A percentile compares a stretch with the other conserved stretches of the same genome.
These are phyloP conservation scores for Colletotrichum sp. DNA, from an alignment of 2,329 filamentous ascomycete species.

Conservation along the genomic window DNA sequence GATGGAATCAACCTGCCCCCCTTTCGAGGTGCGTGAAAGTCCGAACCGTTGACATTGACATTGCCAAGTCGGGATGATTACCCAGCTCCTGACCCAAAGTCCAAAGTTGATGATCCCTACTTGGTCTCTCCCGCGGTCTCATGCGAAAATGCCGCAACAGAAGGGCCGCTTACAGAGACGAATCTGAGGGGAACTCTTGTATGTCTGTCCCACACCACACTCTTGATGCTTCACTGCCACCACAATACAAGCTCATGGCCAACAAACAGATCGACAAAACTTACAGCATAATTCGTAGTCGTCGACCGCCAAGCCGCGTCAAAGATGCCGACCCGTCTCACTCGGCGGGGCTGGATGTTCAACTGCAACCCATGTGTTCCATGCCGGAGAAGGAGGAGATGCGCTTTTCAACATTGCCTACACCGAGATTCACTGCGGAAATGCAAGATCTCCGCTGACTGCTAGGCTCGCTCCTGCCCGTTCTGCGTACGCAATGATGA, in stretches of 20 bases:
- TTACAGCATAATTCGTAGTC: neutral
- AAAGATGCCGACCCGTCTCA: neutral
- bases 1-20: neutral
- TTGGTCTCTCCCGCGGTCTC: neutral
- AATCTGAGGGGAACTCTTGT: neutral
- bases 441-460: neutral
- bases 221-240: neutral
- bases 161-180: neutral
- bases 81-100: neutral
- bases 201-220: neutral
- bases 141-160: neutral
- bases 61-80: neutral
- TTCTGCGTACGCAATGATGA: neutral
- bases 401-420: neutral
- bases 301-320: neutral
- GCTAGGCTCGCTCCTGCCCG: neutral
- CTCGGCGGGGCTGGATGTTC: neutral
- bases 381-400: neutral
- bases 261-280: neutral
- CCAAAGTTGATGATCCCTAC: neutral
- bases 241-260: neutral
- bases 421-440: neutral
- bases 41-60: neutral
- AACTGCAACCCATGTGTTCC: neutral
- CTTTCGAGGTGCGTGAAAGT: neutral